These are phyloP conservation scores for Fusarium succisae DNA, from an alignment of 2,329 filamentous ascomycete species.

Conservation along the genomic window DNA sequence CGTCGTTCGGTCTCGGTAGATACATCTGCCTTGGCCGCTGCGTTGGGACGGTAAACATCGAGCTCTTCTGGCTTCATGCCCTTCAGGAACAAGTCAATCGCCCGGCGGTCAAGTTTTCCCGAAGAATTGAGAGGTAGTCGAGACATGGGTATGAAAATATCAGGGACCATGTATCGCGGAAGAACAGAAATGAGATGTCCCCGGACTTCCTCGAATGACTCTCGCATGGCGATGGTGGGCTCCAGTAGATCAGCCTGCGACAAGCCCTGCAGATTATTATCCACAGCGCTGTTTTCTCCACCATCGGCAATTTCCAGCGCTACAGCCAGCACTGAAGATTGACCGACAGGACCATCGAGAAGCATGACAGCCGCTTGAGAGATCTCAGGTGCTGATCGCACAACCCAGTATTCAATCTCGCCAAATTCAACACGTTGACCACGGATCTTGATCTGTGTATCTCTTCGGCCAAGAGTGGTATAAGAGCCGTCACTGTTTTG, in stretches of 20 bases:
- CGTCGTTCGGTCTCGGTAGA: neutral
- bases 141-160: neutral
- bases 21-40: neutral
- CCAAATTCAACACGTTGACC: neutral
- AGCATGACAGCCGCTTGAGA: neutral
- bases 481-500: neutral
- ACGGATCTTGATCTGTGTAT: neutral
- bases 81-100: neutral
- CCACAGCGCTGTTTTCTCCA: neutral
- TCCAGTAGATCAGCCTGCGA: neutral
- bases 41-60: neutral
- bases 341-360: neutral
- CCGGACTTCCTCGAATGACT: neutral
- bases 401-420: conserved; percentile 4
- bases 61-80: neutral
- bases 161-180: neutral
- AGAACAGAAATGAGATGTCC: neutral
- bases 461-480: neutral
- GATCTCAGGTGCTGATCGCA: neutral
- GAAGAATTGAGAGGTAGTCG: neutral
- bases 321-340: neutral
- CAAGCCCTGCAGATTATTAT: neutral
- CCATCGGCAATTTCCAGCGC: neutral
- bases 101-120: neutral
- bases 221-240: neutral